Percentiles rank a stretch among this genome's conserved stretches.
Evolutionary conservation across 257 asterid genomes (phyloP).

Genomic region (Avicennia marina): DNA sequence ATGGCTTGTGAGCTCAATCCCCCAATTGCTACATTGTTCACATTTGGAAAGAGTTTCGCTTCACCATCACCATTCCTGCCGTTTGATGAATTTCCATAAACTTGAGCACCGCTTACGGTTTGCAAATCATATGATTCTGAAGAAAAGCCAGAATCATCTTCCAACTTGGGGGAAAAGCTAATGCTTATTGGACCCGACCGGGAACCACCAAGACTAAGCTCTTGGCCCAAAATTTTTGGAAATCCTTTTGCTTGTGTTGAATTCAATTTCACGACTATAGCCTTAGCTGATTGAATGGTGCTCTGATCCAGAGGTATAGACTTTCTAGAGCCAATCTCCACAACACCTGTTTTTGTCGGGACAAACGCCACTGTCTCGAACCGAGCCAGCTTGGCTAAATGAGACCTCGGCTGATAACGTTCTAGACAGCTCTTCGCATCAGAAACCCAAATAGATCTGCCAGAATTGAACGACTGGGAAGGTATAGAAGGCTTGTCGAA

Average conservation of each 20-base stretch:
- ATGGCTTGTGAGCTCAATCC: constrained; percentile 9
- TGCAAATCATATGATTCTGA: constrained; percentile 50
- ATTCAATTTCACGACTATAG: constrained; percentile 43
- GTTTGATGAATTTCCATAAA: constrained; percentile 54
- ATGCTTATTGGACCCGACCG: constrained; percentile 70
- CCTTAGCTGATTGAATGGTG: constrained; percentile 51
- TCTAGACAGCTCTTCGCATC: constrained; percentile 50
- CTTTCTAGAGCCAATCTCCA: constrained; percentile 74
- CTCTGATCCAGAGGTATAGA: constrained; percentile 55
- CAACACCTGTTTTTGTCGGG: constrained; percentile 80
- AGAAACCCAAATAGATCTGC: constrained; percentile 76
- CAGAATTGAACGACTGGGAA: constrained; percentile 90
- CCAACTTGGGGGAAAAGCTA: constrained; percentile 66
- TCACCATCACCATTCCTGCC: constrained; percentile 55
- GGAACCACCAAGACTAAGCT: constrained; percentile 64
- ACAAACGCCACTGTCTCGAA: constrained; percentile 57
- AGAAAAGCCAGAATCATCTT: constrained; percentile 49
- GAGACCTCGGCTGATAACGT: constrained; percentile 68
- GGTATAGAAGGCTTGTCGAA: constrained; percentile 91
- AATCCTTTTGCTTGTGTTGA: constrained; percentile 39
- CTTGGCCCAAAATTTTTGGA: constrained; percentile 72
- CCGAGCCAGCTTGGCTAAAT: constrained; percentile 55
- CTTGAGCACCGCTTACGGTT: constrained; percentile 36
- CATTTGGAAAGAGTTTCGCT: constrained; percentile 35
- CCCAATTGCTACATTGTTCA: constrained; percentile 20